A percentile compares a stretch with the other conserved stretches of the same genome.
Conservation (phyloP, 1,284 basidiomycete genomes). For the Heterobasidion annosum region DNA sequence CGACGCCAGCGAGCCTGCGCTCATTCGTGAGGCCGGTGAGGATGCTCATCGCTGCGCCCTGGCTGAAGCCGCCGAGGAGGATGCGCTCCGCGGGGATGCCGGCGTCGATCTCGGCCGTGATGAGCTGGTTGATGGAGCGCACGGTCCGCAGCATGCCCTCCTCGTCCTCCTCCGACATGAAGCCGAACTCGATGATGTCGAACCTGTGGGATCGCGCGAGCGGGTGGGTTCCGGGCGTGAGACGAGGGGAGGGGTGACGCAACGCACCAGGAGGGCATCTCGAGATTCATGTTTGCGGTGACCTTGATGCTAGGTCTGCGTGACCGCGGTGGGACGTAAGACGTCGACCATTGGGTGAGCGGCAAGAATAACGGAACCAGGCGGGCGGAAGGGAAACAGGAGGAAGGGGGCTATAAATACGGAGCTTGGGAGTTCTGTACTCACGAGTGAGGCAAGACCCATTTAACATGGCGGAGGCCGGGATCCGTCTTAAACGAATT, state of each 20-base stretch:
- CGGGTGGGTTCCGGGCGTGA: neutral
- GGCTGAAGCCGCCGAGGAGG: slow-evolving; percentile 83
- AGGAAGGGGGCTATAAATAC: neutral
- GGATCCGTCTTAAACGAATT: slow-evolving; percentile 44
- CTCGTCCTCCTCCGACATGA: slow-evolving; percentile 62
- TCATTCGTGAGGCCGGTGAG: slow-evolving; percentile 64
- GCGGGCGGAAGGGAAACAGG: neutral
- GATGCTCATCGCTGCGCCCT: slow-evolving; percentile 77
- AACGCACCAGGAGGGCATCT: slow-evolving; percentile 65
- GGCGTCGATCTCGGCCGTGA: slow-evolving; percentile 65
- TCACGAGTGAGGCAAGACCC: slow-evolving; percentile 74
- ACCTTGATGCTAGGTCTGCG: slow-evolving; percentile 46
- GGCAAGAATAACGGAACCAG: neutral
- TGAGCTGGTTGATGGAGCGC: slow-evolving; percentile 55
- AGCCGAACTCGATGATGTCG: slow-evolving; percentile 65
- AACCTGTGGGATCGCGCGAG: slow-evolving; percentile 41
- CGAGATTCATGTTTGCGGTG: slow-evolving; percentile 59
- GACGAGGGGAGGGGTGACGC: slow-evolving; percentile 6
- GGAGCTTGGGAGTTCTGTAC: slow-evolving; percentile 15
- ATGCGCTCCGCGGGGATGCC: slow-evolving; percentile 63
- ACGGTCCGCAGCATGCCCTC: slow-evolving; percentile 62
- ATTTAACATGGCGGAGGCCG: slow-evolving; percentile 69
- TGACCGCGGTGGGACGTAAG: neutral
- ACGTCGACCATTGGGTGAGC: neutral
- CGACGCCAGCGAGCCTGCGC: slow-evolving; percentile 66